Evolutionary conservation across 768 basidiomycete genomes (phyloP).

Genomic region (Rhodotorula toruloides): DNA sequence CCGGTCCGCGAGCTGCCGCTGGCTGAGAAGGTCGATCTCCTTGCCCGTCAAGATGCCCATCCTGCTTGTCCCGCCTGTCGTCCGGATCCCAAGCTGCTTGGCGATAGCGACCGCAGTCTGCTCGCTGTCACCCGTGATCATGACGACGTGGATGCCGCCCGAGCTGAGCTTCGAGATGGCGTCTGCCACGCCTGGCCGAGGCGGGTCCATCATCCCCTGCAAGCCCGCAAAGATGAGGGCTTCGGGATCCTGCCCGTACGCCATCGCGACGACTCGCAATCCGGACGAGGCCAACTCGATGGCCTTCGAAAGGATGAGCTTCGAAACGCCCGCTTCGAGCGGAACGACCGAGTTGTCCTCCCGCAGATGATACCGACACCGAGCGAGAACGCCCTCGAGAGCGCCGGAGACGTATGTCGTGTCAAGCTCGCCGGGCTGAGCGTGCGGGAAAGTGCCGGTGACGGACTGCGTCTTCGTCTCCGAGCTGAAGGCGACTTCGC

Average conservation of each 20-base stretch:
- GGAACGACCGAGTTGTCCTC: conserved; percentile 79
- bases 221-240: conserved; percentile 80
- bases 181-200: conserved; percentile 85
- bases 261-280: conserved; percentile 84
- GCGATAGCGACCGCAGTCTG: conserved; percentile 86
- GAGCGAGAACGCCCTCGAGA: conserved; percentile 76
- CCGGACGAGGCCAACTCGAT: conserved; percentile 56
- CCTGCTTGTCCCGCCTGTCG: conserved; percentile 50
- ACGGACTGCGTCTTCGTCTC: conserved; percentile 92
- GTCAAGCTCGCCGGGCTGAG: conserved; percentile 54
- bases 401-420: conserved; percentile 89
- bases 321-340: conserved; percentile 64
- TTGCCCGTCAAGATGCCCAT: conserved; percentile 64
- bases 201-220: conserved; percentile 92
- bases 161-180: conserved; percentile 72
- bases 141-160: conserved; percentile 90
- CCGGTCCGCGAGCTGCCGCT: conserved; percentile 71
- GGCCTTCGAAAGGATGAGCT: conserved; percentile 66
- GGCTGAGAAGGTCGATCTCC: conserved; percentile 77
- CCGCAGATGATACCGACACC: conserved; percentile 84
- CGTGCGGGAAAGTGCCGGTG: conserved; percentile 54
- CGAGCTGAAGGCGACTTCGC: conserved; percentile 84
- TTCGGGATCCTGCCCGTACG: conserved; percentile 62
- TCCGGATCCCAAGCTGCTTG: conserved; percentile 70
- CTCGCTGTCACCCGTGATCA: conserved; percentile 96